Conservation (phyloP, 345 rosid species). For the Bruguiera parviflora region DNA sequence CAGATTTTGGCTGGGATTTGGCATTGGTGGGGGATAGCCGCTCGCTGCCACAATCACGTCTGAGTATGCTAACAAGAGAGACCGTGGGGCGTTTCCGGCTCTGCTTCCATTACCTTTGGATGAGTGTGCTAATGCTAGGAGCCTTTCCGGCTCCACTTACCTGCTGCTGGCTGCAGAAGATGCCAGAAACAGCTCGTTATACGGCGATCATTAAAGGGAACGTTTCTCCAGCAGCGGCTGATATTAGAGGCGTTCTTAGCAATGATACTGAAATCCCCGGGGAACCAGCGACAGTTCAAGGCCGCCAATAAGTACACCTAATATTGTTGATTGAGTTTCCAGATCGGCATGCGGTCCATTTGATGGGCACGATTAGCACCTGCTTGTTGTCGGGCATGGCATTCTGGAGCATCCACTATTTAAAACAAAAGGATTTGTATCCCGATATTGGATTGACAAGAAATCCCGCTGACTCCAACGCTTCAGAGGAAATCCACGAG, state of each 20-base stretch:
- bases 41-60: conserved; percentile 72
- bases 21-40: conserved; percentile 80
- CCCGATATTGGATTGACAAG: conserved; percentile 32
- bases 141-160: conserved; percentile 49
- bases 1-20: conserved; percentile 69
- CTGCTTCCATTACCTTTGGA: conserved; percentile 51
- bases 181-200: conserved; percentile 64
- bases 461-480: conserved; percentile 9
- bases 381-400: conserved; percentile 54
- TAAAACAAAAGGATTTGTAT: conserved; percentile 52
- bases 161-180: conserved; percentile 50
- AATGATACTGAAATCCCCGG: conserved; percentile 25
- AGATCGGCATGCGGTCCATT: conserved; percentile 38
- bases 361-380: conserved; percentile 33
- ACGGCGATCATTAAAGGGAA: conserved; percentile 39
- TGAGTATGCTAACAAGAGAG: conserved; percentile 54
- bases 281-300: conserved; percentile 31
- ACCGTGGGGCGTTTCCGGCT: conserved; percentile 51
- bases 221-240: background rate
- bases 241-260: conserved; percentile 49
- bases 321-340: conserved; percentile 39
- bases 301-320: conserved; percentile 26
- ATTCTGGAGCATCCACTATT: conserved; percentile 40
- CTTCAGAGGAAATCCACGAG: conserved; percentile 35
- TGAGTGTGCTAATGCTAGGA: conserved; percentile 52